A percentile compares a stretch with the other conserved stretches of the same genome.
Evolutionary conservation across 768 basidiomycete species (phyloP).

Genomic region (Mycena leptocephala): DNA sequence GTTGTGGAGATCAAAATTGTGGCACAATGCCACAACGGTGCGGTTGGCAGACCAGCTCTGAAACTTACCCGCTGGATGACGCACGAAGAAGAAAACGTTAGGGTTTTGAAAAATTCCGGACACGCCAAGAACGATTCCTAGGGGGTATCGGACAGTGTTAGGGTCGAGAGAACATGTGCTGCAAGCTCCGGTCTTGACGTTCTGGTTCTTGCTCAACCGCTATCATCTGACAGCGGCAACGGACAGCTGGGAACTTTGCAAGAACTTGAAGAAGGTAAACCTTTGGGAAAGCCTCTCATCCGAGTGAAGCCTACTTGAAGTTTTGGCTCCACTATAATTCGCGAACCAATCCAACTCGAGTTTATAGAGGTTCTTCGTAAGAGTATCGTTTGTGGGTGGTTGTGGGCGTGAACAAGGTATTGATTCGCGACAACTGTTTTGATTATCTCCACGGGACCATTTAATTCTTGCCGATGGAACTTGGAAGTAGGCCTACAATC

Average conservation of each 20-base stretch:
- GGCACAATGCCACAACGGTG: slow-evolving; percentile 16
- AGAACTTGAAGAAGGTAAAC: not conserved
- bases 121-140: not conserved
- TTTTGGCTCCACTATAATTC: not conserved
- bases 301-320: not conserved
- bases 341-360: not conserved
- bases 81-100: not conserved
- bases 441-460: slow-evolving; percentile 25
- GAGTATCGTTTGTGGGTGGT: slow-evolving; percentile 19
- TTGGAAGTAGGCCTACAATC: no score
- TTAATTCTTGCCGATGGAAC: not conserved
- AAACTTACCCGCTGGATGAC: not conserved
- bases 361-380: not conserved
- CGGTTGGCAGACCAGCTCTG: not conserved
- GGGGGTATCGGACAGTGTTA: not conserved
- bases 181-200: slow-evolving; percentile 10
- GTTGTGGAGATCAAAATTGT: slow-evolving; percentile 6
- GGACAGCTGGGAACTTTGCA: not conserved
- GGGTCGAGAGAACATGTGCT: slow-evolving; percentile 7
- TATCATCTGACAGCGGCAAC: not conserved
- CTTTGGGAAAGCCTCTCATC: not conserved
- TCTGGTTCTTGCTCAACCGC: not conserved
- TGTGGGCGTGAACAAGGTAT: slow-evolving; percentile 7
- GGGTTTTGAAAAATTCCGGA: not conserved
- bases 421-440: slow-evolving; percentile 18